phyloP scores from a whole-genome alignment of 192 early-diverging fungal species.

The Backusella tuberculispora region DNA sequence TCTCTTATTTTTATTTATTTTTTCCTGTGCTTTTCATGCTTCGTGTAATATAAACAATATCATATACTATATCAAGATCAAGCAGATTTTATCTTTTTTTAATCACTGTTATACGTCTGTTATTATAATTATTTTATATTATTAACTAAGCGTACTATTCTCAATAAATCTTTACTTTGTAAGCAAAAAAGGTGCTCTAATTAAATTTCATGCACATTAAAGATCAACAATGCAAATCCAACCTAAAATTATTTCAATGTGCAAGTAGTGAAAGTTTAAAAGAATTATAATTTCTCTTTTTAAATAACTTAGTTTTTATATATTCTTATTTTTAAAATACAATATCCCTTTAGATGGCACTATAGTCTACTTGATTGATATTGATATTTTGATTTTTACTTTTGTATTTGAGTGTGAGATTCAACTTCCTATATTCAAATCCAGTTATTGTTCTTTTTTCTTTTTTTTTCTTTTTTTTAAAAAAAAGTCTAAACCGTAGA shows the following conservation, averaged over 20 bases:
- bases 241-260: background rate
- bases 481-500: background rate
- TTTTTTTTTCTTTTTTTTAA: background rate
- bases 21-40: background rate
- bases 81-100: background rate
- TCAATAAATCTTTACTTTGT: background rate
- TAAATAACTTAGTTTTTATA: background rate
- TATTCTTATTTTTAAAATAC: background rate
- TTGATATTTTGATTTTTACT: background rate
- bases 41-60: background rate
- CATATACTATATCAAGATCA: background rate
- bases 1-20: background rate
- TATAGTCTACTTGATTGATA: background rate
- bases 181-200: background rate
- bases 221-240: background rate
- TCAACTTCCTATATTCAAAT: background rate
- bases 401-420: background rate
- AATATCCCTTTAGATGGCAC: background rate
- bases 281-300: too few species aligned
- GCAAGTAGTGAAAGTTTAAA: background rate
- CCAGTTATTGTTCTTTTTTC: background rate
- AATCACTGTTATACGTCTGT: background rate
- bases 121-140: background rate
- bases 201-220: constrained; percentile 2
- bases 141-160: background rate